Evolutionary conservation across 768 basidiomycete species (phyloP), one percentile per base, ranked within the genome.

Genomic region (Asterophora lycoperdoides): DNA sequence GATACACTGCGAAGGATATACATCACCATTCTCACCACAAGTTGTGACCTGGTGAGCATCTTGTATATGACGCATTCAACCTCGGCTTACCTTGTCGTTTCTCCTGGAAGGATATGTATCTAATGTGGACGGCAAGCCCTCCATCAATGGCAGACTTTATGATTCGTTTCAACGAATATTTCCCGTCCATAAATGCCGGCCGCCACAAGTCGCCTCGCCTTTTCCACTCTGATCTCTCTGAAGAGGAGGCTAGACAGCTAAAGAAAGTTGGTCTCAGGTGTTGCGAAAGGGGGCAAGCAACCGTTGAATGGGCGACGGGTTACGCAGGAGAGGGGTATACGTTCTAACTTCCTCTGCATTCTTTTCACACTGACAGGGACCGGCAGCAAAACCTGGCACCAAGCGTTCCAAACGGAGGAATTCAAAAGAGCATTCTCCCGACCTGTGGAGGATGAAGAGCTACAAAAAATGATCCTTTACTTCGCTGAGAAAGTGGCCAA

Each of bases 161-260:
- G 58, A 48, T 68, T 33, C 66, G 66, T 6, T 71, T 72, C 53
- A 67, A 74, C 37, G 67, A 73, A 55, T 76, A 75, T 56, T 68
- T 71, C 45, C 69, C 67, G 8, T 58, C 62, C 38, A 53, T 68
- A 13, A 57, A 66, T 49, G 48, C 59, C 23, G 49, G 52, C 20
- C 51, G 45, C 38, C 34, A 46, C 33, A 38, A 35, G 35, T 60
- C 62, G 8, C 59, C 61, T 18, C 59, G 56, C 11, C 56, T 61
- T 15, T 66, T 69, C 40, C 61, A 66, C 52, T 48, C 48, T 15
- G 54, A 53, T 28, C 61, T 70, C 28, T 57, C 63, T 2, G 23
- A 50, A 8, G 37, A 56, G 17, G 67, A 70, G 55, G 49, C 40
- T 14, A 28, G 46, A 14, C 33, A 45, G 11, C 40, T 67, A 20